Evolutionary conservation across 2,329 filamentous ascomycete species (phyloP), one percentile per base, ranked within the genome.

Genomic region (Daldinia sp.): DNA sequence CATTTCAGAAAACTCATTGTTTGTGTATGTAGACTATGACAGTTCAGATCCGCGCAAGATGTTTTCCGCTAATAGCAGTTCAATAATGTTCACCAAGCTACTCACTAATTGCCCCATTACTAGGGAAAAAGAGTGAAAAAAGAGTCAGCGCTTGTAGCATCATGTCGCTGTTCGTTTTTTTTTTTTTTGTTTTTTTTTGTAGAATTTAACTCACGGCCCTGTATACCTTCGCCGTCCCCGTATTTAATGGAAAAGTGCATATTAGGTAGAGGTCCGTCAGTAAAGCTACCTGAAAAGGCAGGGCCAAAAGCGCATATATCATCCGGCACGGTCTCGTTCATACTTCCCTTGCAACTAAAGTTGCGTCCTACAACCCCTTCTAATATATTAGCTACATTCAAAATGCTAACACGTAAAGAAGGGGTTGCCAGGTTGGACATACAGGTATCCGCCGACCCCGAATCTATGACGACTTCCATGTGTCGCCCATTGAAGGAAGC

Each of bases 371-470:
- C n/a, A 1, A 45, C 39, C 39, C 39, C 39, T 45, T 35, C 10
- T 13, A 25, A 45, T n/a, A 15, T n/a, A 15, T 25, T 6, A 45
- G 23, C 21, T 45, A 27, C 27, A 3, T 4, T 15, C 21, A 15
- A 15, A 15, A 23, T 1, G 6, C 21, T 25, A 45, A n/a, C 13
- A 27, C 39, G 23, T n/a, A 3, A 15, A 5, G 4, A 13, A 9
- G 21, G 11, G 15, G 9, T 30, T 8, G 15, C 5, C 25, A 47
- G 17, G 25, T 48, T 8, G n/a, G n/a, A 56, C 67, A 11, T 58
- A 69, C 82, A 85, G 0, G 82, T 85, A 63, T 85, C 83, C 19
- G 82, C 79, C 68, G 81, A 83, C 21, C 81, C 82, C 0, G 82
- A 84, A 66, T 85, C 82, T 47, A 85, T 74, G 10, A 83, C 68